Percentiles rank a stretch among this genome's conserved stretches.
phyloP scores from a whole-genome alignment of 2,329 filamentous ascomycete species.

The Stagonosporopsis cucurbitacearum region DNA sequence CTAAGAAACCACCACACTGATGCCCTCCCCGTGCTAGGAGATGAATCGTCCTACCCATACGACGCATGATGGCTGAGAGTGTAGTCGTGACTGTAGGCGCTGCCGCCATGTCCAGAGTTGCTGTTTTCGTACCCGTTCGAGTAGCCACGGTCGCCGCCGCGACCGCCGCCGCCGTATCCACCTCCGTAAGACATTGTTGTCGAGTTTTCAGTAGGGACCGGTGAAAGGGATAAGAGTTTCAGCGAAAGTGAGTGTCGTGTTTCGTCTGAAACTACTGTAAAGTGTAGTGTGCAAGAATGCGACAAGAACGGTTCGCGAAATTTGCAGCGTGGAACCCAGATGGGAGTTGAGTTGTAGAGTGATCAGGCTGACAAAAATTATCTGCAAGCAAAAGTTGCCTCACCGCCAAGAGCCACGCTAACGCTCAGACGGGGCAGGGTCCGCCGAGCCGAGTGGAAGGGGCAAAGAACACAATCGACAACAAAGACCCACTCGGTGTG shows the following conservation, averaged over 20 bases:
- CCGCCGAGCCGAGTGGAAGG: constrained; percentile 17
- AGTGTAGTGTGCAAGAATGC: constrained; percentile 30
- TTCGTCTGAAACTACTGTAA: constrained; percentile 21
- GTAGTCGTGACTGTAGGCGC: constrained; percentile 56
- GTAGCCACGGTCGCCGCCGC: constrained; percentile 58
- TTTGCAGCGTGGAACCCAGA: constrained; percentile 27
- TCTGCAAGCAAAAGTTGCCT: constrained; percentile 23
- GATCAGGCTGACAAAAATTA: constrained; percentile 27
- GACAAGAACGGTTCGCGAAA: constrained; percentile 36
- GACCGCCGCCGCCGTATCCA: constrained; percentile 55
- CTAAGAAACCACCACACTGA: constrained; percentile 44
- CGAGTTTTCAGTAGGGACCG: constrained; percentile 43
- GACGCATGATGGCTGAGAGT: constrained; percentile 52
- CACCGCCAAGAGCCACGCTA: constrained; percentile 20
- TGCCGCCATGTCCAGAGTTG: constrained; percentile 53
- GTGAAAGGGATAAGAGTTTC: constrained; percentile 35
- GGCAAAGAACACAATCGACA: constrained; percentile 18
- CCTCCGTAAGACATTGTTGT: constrained; percentile 73
- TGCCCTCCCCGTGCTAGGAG: constrained; percentile 49
- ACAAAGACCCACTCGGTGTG: constrained; percentile 18
- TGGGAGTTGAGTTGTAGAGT: constrained; percentile 23
- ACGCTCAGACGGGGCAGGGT: constrained; percentile 25
- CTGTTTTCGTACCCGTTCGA: constrained; percentile 60
- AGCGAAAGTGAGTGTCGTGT: constrained; percentile 30
- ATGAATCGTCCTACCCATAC: constrained; percentile 52